Conservation (phyloP, 2,329 filamentous ascomycete species). For the Rhynchosporium agropyri region DNA sequence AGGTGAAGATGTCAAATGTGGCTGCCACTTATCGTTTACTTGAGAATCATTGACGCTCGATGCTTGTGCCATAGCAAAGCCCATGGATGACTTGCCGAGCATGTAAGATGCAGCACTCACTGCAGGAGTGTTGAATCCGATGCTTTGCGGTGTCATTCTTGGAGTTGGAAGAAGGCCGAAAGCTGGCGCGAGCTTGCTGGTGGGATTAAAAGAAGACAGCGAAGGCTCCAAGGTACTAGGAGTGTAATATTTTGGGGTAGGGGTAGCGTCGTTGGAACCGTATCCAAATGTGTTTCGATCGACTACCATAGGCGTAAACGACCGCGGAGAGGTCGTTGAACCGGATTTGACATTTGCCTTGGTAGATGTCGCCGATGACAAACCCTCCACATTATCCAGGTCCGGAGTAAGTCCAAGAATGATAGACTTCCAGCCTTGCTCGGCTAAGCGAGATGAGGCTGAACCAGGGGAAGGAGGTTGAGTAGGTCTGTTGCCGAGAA, state of each 20-base stretch:
- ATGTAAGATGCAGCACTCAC: constrained; percentile 56
- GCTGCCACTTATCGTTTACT: constrained; percentile 56
- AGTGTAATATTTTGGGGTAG: constrained; percentile 48
- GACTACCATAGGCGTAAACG: constrained; percentile 49
- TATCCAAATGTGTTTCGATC: constrained; percentile 45
- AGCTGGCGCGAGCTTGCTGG: constrained; percentile 54
- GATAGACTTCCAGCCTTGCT: constrained; percentile 58
- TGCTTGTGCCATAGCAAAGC: constrained; percentile 60
- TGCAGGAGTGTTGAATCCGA: constrained; percentile 62
- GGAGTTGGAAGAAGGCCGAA: constrained; percentile 61
- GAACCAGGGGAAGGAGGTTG: constrained; percentile 57
- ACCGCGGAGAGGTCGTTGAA: constrained; percentile 28
- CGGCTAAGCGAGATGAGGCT: constrained; percentile 31
- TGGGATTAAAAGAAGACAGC: constrained; percentile 47
- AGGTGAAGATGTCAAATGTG: constrained; percentile 54
- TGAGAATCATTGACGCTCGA: constrained; percentile 51
- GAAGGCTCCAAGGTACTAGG: constrained; percentile 55
- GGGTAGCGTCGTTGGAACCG: constrained; percentile 47
- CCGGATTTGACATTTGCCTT: constrained; percentile 34
- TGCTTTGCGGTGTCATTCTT: constrained; percentile 58
- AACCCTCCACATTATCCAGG: constrained; percentile 59
- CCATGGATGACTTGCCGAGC: constrained; percentile 59
- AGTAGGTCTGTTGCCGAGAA: constrained; percentile 73
- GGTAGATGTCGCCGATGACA: constrained; percentile 45
- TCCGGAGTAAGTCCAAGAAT: constrained; percentile 60